A percentile compares a stretch with the other conserved stretches of the same genome.
These are phyloP conservation scores for Chlamydomonas asymmetrica DNA, from an alignment of 139 green algal species.

Conservation along the genomic window DNA sequence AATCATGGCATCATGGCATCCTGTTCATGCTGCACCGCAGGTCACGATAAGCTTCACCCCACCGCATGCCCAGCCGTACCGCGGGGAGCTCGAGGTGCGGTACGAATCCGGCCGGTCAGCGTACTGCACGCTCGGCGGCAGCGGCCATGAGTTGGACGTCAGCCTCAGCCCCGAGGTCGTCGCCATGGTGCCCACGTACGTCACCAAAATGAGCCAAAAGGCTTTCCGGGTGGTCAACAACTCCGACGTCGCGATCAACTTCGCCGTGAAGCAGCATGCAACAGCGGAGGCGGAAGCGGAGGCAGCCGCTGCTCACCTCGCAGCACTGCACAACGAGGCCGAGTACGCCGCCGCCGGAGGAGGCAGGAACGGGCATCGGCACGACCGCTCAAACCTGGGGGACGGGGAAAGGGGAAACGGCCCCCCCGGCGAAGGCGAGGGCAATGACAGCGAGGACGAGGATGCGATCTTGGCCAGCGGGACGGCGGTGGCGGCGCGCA, in stretches of 20 bases:
- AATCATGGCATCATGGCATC: no score
- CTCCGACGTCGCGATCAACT: conserved; percentile 44
- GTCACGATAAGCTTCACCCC: conserved; percentile 57
- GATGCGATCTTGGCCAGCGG: conserved; percentile 39
- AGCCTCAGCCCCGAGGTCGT: conserved; percentile 44
- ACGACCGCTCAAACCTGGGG: no score
- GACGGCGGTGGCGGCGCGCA: not conserved
- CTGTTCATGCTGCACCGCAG: no score
- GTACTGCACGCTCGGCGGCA: conserved; percentile 46
- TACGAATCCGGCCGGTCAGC: conserved; percentile 54
- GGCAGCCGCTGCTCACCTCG: conserved; percentile 9
- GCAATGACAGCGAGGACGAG: conserved; percentile 47
- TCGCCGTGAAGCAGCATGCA: conserved; percentile 43
- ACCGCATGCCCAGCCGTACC: conserved; percentile 21
- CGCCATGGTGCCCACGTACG: conserved; percentile 68
- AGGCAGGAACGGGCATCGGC: not conserved
- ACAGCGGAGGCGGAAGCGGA: conserved; percentile 14
- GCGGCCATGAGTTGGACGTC: conserved; percentile 62
- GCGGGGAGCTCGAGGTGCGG: conserved; percentile 61
- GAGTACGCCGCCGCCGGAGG: not conserved
- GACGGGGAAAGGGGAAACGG: no score
- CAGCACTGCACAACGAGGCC: not conserved
- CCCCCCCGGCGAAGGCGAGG: conserved; percentile 8
- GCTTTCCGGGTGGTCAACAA: conserved; percentile 65
- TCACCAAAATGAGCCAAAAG: conserved; percentile 67